Evolutionary conservation across 129 eudicot genomes (phyloP), one percentile per base, ranked within the genome.

Genomic region (Tagetes patula): DNA sequence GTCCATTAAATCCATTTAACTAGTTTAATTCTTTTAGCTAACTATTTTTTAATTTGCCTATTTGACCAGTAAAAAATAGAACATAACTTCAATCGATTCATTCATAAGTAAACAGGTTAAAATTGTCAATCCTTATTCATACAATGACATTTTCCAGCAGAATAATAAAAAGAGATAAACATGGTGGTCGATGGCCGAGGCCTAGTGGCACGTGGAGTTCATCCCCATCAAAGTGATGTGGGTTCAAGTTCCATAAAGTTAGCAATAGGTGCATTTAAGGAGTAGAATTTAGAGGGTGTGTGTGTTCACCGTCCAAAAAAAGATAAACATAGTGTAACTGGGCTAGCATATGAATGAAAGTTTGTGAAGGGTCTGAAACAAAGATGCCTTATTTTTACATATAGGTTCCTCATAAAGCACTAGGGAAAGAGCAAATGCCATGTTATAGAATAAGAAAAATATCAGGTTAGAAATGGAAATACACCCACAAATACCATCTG

Each of bases 401-500:
- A 14, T 70, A 34, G n/a, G 48, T 49, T 49, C 31, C 63, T 70
- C 14, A 50, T 48, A 69, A 70, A 70, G 45, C 63, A 50, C 62
- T 14, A 50, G 8, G 63, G 48, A 37, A 52, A 36, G 13, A 49
- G 31, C 46, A 37, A 11, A 10, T 36, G 67, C 27, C 46, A 36
- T 61, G 36, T 4, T 36, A 3, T 5, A 32, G 8, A 69, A 69
- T 13, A 69, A 36, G 13, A 58, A 20, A 40, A 37, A 12, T 43
- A 70, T 37, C 45, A 8, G 39, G 12, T 32, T 31, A 58, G 48
- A 39, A 52, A 38, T 6, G 41, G 14, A 60, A 9, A 33, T 11
- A 34, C 12, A 36, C 8, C 58, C 72, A 68, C 74, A 70, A 70
- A 50, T 37, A 70, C 37, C 63, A 70, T 70, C 36, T n/a, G 36